These are phyloP conservation scores for Albizia julibrissin DNA, from an alignment of 306 rosid species.

Conservation along the genomic window DNA sequence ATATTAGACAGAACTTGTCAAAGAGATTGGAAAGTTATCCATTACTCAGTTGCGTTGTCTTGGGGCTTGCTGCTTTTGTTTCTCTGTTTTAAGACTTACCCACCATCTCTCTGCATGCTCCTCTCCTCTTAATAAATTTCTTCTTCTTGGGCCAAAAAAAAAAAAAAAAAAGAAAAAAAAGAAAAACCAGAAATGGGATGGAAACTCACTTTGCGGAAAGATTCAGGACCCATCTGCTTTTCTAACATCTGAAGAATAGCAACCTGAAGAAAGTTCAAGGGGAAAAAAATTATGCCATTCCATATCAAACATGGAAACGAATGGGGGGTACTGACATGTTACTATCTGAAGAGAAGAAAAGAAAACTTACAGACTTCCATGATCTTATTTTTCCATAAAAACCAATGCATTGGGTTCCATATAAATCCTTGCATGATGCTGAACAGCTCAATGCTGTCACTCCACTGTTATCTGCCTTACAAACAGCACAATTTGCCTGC, in stretches of 20 bases:
- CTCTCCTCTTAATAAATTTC: neutral
- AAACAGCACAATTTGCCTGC: slow-evolving; percentile 90
- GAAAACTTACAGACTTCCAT: slow-evolving; percentile 87
- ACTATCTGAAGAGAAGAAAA: slow-evolving; percentile 4
- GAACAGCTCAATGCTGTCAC: slow-evolving; percentile 88
- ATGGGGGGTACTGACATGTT: neutral
- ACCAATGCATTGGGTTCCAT: slow-evolving; percentile 92
- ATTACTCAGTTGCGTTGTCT: neutral
- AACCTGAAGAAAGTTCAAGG: slow-evolving; percentile 52
- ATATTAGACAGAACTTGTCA: neutral
- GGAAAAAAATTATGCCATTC: neutral
- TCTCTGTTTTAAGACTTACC: neutral
- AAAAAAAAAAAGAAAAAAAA: neutral
- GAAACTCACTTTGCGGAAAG: slow-evolving; percentile 82
- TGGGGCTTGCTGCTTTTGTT: neutral
- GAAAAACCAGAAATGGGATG: slow-evolving; percentile 27
- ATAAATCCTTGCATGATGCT: slow-evolving; percentile 86
- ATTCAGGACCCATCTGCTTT: slow-evolving; percentile 99
- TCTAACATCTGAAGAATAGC: slow-evolving; percentile 98
- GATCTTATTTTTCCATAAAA: slow-evolving; percentile 87
- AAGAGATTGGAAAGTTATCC: neutral
- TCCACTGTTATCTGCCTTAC: slow-evolving; percentile 81
- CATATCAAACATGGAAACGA: slow-evolving; percentile 18
- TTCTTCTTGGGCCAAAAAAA: neutral
- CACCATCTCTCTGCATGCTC: neutral